These are phyloP conservation scores for Populus tomentosa DNA, from an alignment of 441 rosid genomes.

Conservation along the genomic window DNA sequence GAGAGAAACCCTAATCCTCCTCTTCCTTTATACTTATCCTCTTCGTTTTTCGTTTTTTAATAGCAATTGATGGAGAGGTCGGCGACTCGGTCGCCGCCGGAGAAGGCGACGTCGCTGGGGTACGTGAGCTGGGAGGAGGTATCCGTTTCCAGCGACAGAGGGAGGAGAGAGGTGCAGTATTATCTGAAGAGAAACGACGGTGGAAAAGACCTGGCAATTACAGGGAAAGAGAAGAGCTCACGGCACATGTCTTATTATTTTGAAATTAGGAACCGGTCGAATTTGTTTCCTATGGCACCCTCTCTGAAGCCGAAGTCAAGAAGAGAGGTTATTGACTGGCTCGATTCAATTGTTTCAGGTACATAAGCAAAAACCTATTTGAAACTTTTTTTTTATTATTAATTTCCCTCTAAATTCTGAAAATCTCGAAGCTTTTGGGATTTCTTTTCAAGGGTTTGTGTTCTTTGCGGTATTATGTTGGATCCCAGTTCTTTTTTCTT, in stretches of 20 bases:
- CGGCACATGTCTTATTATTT: conserved; percentile 50
- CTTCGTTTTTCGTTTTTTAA: not conserved
- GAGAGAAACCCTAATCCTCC: not conserved
- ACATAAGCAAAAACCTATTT: conserved; percentile 1
- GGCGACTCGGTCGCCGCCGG: conserved; percentile 9
- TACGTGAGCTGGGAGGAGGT: conserved; percentile 76
- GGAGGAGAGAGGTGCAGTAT: conserved; percentile 57
- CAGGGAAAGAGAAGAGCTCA: conserved; percentile 55
- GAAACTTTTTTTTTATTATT: not conserved
- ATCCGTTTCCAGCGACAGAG: conserved; percentile 38
- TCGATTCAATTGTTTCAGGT: conserved; percentile 65
- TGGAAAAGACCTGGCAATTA: conserved; percentile 55
- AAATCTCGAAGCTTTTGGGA: not conserved
- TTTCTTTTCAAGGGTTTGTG: not conserved
- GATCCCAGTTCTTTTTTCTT: not conserved
- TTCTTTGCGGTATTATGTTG: not conserved
- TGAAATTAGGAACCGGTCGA: conserved; percentile 34
- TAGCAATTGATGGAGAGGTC: conserved; percentile 4
- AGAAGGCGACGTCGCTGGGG: conserved; percentile 17
- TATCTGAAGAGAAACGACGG: conserved; percentile 60
- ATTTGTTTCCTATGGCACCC: conserved; percentile 14
- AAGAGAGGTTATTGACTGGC: conserved; percentile 63
- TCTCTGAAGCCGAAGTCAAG: conserved; percentile 43
- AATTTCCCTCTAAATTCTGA: not conserved
- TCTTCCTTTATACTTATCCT: not conserved